A percentile compares a stretch with the other conserved stretches of the same genome.
Evolutionary conservation across 2,329 filamentous ascomycete genomes (phyloP).

Genomic region (Graphiopsis chlorocephala): DNA sequence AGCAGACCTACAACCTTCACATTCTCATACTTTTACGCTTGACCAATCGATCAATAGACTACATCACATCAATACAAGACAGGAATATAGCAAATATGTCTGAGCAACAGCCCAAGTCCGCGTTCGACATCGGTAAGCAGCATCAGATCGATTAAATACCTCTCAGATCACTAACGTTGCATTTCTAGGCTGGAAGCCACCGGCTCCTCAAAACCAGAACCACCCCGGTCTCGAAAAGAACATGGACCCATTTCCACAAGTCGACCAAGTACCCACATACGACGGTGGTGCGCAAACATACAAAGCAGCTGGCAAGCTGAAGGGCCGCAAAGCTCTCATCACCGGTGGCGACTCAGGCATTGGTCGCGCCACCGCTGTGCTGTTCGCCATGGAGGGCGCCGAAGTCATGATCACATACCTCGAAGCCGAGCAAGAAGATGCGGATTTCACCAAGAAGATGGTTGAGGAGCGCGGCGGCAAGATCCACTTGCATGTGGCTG

Average conservation of each 20-base stretch:
- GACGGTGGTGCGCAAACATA: conserved; percentile 69
- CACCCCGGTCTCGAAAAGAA: conserved; percentile 54
- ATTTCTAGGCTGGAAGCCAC: conserved; percentile 11
- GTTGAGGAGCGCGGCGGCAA: conserved; percentile 67
- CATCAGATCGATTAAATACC: neutral
- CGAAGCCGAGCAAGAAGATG: conserved; percentile 72
- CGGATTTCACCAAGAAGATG: conserved; percentile 67
- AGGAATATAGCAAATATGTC: neutral
- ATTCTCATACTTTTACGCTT: neutral
- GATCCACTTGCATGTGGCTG: conserved; percentile 62
- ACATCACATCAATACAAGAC: neutral
- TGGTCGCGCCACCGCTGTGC: conserved; percentile 69
- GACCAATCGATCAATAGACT: neutral
- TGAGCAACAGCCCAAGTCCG: conserved; percentile 12
- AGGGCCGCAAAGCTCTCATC: conserved; percentile 73
- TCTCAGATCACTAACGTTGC: neutral
- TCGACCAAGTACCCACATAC: conserved; percentile 64
- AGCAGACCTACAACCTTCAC: neutral
- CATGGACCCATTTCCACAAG: conserved; percentile 59
- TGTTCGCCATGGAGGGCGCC: conserved; percentile 80
- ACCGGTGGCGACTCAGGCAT: conserved; percentile 81
- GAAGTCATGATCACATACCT: conserved; percentile 71
- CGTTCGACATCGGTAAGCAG: conserved; percentile 11
- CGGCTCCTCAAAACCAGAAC: conserved; percentile 44
- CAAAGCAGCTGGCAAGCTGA: conserved; percentile 71